Percentiles rank a stretch among this genome's conserved stretches.
Conservation (phyloP, 495 filamentous ascomycete genomes). For the Trichoderma erinaceum region DNA sequence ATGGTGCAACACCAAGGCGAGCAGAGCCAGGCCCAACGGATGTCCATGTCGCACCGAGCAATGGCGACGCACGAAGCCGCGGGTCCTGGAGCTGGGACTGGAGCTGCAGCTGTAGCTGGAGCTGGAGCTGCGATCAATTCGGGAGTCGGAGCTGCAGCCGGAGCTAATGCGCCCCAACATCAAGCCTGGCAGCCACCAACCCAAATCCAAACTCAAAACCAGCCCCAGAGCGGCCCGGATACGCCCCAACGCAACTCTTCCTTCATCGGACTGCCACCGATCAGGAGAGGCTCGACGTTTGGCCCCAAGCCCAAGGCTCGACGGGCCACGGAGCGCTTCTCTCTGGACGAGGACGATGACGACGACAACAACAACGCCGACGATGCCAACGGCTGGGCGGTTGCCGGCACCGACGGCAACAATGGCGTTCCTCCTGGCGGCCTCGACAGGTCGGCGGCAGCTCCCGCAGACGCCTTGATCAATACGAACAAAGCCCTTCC, state of each 20-base stretch:
- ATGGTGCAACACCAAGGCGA: constrained; percentile 25
- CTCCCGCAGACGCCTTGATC: not conserved
- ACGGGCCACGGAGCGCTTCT: constrained; percentile 23
- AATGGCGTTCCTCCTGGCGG: not conserved
- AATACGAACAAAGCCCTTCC: not conserved
- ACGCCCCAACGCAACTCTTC: constrained; percentile 27
- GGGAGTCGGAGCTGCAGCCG: not conserved
- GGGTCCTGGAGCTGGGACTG: not conserved
- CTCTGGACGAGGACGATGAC: constrained; percentile 20
- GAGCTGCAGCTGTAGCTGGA: not conserved
- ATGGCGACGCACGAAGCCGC: not conserved
- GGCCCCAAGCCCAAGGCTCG: constrained; percentile 30
- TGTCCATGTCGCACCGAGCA: not conserved
- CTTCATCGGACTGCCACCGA: constrained; percentile 44
- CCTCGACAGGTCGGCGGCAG: not conserved
- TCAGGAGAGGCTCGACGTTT: constrained; percentile 48
- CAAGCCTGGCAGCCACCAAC: not conserved
- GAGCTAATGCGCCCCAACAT: not conserved
- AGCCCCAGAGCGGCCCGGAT: not conserved
- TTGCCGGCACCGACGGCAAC: not conserved
- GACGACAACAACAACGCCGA: not conserved
- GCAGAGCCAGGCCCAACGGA: constrained; percentile 1
- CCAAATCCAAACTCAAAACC: constrained; percentile 2
- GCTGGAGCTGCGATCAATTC: not conserved
- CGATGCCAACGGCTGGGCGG: not conserved